A percentile compares a stretch with the other conserved stretches of the same genome.
Conservation (phyloP, 495 filamentous ascomycete genomes). For the Neurospora terricola region DNA sequence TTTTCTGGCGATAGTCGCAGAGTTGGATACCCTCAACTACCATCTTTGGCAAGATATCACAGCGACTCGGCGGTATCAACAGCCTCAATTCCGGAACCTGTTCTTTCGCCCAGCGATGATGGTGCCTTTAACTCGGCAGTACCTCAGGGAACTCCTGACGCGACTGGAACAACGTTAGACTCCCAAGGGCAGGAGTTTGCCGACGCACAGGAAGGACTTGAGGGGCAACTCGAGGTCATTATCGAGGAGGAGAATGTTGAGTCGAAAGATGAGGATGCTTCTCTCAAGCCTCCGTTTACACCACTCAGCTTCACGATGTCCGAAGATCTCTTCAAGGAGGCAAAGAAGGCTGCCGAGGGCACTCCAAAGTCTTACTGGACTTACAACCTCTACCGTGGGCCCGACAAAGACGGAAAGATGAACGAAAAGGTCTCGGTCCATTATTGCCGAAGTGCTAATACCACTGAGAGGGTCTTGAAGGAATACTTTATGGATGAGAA, state of each 20-base stretch:
- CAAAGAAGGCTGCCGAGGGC: conserved; percentile 29
- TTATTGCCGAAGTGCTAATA: conserved; percentile 60
- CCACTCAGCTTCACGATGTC: conserved; percentile 35
- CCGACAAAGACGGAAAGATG: conserved; percentile 20
- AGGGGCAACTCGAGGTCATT: background rate
- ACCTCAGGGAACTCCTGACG: background rate
- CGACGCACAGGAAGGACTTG: background rate
- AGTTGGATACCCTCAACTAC: conserved; percentile 13
- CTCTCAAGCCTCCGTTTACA: conserved; percentile 22
- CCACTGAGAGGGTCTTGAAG: conserved; percentile 53
- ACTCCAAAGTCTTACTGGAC: conserved; percentile 52
- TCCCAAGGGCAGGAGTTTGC: background rate
- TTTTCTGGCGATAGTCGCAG: conserved; percentile 15
- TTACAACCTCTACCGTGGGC: conserved; percentile 50
- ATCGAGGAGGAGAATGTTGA: background rate
- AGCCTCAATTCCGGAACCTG: background rate
- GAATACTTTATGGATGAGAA: conserved; percentile 58
- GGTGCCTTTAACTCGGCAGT: background rate
- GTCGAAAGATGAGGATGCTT: conserved; percentile 4
- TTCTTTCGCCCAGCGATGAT: background rate
- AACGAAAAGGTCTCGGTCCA: conserved; percentile 50
- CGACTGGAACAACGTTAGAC: background rate
- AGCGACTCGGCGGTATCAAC: conserved; percentile 1
- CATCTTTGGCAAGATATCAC: conserved; percentile 1
- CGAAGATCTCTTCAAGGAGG: conserved; percentile 32